Evolutionary conservation across 495 filamentous ascomycete species (phyloP).

Genomic region (Penicillium bialowiezense): DNA sequence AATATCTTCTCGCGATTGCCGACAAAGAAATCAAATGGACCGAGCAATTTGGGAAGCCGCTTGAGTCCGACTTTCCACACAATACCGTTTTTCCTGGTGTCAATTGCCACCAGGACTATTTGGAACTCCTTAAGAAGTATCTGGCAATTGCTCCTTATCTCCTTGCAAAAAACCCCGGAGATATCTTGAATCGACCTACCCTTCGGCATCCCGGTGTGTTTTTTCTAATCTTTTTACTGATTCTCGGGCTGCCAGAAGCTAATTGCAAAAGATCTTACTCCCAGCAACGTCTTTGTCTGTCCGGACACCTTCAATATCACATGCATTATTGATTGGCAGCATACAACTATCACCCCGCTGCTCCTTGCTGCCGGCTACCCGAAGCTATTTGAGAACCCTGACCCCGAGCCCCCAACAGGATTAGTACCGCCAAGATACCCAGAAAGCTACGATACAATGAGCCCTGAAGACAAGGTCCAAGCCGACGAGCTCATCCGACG

Average conservation of each 20-base stretch:
- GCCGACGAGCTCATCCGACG: constrained; percentile 21
- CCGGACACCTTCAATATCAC: constrained; percentile 3
- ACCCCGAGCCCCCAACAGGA: constrained; percentile 5
- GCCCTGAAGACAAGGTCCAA: constrained; percentile 12
- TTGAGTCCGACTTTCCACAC: constrained; percentile 18
- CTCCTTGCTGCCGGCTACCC: constrained; percentile 23
- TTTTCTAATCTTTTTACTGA: too few species aligned
- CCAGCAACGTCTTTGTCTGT: constrained; percentile 9
- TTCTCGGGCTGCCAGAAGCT: too few species aligned
- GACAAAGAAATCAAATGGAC: not conserved
- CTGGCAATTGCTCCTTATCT: constrained; percentile 20
- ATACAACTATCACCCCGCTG: constrained; percentile 16
- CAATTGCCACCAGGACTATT: constrained; percentile 12
- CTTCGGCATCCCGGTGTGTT: constrained; percentile 16
- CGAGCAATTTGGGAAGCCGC: constrained; percentile 14
- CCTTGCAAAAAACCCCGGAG: constrained; percentile 6
- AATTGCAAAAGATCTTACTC: constrained; percentile 7
- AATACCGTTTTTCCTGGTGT: constrained; percentile 21
- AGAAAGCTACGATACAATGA: constrained; percentile 9
- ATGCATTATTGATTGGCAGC: constrained; percentile 27
- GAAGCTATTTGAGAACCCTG: constrained; percentile 20
- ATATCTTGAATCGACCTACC: constrained; percentile 10
- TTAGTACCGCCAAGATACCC: constrained; percentile 17
- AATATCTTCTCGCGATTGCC: not conserved
- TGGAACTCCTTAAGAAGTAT: constrained; percentile 18